phyloP scores from a whole-genome alignment of 2,329 filamentous ascomycete genomes.

The Thielaviopsis ethacetica region DNA sequence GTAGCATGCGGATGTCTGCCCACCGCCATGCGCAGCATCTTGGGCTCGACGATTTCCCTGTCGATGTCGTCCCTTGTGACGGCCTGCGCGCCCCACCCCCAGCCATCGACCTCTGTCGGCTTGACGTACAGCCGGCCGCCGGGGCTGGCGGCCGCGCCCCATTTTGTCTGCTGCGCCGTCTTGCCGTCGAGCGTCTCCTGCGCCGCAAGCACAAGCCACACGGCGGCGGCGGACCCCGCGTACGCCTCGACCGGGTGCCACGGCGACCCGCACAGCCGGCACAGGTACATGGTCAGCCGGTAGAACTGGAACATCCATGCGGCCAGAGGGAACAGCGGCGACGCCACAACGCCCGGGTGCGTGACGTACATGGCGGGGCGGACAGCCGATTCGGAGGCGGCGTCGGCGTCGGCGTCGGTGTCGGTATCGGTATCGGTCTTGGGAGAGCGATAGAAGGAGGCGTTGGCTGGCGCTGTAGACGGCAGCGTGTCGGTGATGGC shows the following conservation, averaged over 20 bases:
- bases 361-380: slow-evolving; percentile 55
- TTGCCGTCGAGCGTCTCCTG: slow-evolving; percentile 43
- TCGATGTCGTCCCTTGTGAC: slow-evolving; percentile 22
- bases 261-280: slow-evolving; percentile 64
- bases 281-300: slow-evolving; percentile 49
- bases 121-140: slow-evolving; percentile 44
- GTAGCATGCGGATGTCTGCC: slow-evolving; percentile 42
- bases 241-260: slow-evolving; percentile 77
- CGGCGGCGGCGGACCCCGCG: slow-evolving; percentile 56
- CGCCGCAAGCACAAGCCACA: slow-evolving; percentile 60
- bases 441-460: slow-evolving; percentile 9
- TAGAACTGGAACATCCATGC: slow-evolving; percentile 55
- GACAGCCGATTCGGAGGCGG: slow-evolving; percentile 13
- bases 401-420: background rate
- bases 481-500: slow-evolving; percentile 57
- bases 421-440: slow-evolving; percentile 7
- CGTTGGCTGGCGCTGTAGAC: slow-evolving; percentile 29
- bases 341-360: slow-evolving; percentile 78
- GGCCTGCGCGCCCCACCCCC: slow-evolving; percentile 48
- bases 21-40: slow-evolving; percentile 32
- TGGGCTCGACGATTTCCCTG: slow-evolving; percentile 22
- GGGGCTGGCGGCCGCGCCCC: slow-evolving; percentile 59
- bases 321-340: slow-evolving; percentile 61
- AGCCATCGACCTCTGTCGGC: slow-evolving; percentile 71
- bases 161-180: slow-evolving; percentile 49